These are phyloP conservation scores for Saccharomycodes ludwigii DNA, from an alignment of 805 yeast species.

Conservation along the genomic window DNA sequence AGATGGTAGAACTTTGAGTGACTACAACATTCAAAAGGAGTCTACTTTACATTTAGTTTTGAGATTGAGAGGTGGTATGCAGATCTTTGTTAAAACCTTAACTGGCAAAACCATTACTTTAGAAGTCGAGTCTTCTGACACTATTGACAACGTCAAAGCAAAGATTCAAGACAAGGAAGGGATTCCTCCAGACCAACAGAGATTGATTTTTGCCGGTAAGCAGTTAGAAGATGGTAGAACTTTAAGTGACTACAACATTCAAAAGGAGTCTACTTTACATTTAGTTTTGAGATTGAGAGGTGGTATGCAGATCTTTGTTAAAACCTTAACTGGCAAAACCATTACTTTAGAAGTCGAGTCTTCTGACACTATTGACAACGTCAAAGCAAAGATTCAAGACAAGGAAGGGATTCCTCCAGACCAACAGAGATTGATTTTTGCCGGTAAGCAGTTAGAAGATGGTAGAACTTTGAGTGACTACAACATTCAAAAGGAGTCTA, in stretches of 20 bases:
- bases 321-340: slow-evolving; percentile 84
- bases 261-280: slow-evolving; percentile 59
- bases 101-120: slow-evolving; percentile 95
- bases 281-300: slow-evolving; percentile 67
- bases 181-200: slow-evolving; percentile 61
- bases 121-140: slow-evolving; percentile 91
- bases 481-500: slow-evolving; percentile 92
- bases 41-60: slow-evolving; percentile 59
- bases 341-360: slow-evolving; percentile 81
- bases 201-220: slow-evolving; percentile 61
- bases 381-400: slow-evolving; percentile 90
- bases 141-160: slow-evolving; percentile 85
- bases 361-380: slow-evolving; percentile 90
- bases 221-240: slow-evolving; percentile 65
- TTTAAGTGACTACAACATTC: slow-evolving; percentile 58
- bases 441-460: slow-evolving; percentile 93
- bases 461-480: slow-evolving; percentile 91
- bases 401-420: slow-evolving; percentile 96
- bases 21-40: slow-evolving; percentile 63
- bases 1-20: slow-evolving; percentile 60
- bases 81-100: slow-evolving; percentile 92
- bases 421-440: slow-evolving; percentile 90
- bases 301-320: slow-evolving; percentile 87
- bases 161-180: slow-evolving; percentile 64
- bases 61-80: slow-evolving; percentile 77